Base-by-base conservation (phyloP, 371 early-diverging fungal species). In the Homolaphlyctis polyrhiza region DNA sequence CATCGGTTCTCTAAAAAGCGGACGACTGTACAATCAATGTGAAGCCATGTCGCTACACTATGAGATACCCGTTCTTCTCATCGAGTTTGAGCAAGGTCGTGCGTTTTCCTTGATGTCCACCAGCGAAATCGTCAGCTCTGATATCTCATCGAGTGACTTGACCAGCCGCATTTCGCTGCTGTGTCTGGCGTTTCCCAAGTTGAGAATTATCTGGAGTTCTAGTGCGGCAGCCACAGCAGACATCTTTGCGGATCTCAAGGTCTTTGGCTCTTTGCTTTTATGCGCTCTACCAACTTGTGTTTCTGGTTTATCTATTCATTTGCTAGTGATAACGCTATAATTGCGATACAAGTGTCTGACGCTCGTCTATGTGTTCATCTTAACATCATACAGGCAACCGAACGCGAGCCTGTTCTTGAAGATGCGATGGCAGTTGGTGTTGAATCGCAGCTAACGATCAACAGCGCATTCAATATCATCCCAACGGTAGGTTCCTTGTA, bases 11-110 rank as follows among this genome's bases (percentile, higher is more conserved):
- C 80, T 98, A 62, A 82, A 81, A 34, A 86, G 88, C 30, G 99
- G 99, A 3, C 83, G 98, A 58, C 74, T 99, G 83, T 94, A 93
- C 77, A 86, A 85, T 21, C 99, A 99, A 74, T 88, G 86, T 52
- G 92, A 91, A 63, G 87, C 88, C n/a, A 94, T 99, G 96, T 80
- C 79, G 35, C 70, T 78, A 11, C 85, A 92, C 69, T 98, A 98
- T 73, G 72, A 76, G 29, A 79, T 71, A 1, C 92, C 95, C 0
- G 85, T 93, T 16, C 73, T 99, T 32, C 73, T 99, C 63, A 91
- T 99, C 57, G 99, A 99, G 71, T 97, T 98, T 77, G 93, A 95
- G 57, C 77, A 86, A 66, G 84, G 85, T 68, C 91, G 89, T 64
- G 84, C 91, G 21, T 93, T 95, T 66, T 84, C 89, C 35, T 71